Conservation (phyloP, 2,329 filamentous ascomycete species). For the Fonsecaea nubica region DNA sequence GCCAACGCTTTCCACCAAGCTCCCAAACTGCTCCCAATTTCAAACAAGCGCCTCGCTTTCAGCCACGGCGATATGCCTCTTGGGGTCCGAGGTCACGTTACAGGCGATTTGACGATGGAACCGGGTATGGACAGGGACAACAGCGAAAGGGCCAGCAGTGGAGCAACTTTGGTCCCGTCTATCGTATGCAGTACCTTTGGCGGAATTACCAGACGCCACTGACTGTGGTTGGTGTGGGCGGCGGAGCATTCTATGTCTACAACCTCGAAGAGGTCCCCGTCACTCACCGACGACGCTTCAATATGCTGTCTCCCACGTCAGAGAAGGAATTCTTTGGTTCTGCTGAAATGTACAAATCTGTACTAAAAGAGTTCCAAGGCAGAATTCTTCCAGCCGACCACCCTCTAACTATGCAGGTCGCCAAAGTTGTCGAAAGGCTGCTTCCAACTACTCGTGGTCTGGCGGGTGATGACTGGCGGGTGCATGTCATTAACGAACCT, state of each 20-base stretch:
- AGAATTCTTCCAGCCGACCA: conserved; percentile 59
- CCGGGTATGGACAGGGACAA: conserved; percentile 9
- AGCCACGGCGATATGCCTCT: conserved; percentile 21
- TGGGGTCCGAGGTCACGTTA: conserved; percentile 26
- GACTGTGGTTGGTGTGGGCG: conserved; percentile 47
- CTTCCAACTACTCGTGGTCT: conserved; percentile 59
- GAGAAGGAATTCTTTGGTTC: conserved; percentile 54
- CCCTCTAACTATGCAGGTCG: conserved; percentile 56
- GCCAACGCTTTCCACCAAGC: background rate
- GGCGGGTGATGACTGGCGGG: conserved; percentile 58
- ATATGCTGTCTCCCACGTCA: conserved; percentile 55
- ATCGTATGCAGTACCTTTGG: conserved; percentile 38
- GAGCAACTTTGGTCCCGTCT: conserved; percentile 38
- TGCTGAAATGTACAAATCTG: conserved; percentile 54
- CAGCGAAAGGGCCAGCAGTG: conserved; percentile 28
- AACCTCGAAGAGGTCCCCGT: conserved; percentile 62
- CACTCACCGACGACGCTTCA: conserved; percentile 65
- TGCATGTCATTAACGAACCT: conserved; percentile 63
- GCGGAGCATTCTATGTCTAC: conserved; percentile 59
- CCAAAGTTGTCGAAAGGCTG: conserved; percentile 60
- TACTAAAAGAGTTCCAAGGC: conserved; percentile 54
- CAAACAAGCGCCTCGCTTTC: conserved; percentile 17
- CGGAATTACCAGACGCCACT: conserved; percentile 34
- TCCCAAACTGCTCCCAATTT: background rate
- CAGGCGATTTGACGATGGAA: conserved; percentile 30